Evolutionary conservation across 1,139 yeast genomes (phyloP).

Genomic region (Meyerozyma athensensis): DNA sequence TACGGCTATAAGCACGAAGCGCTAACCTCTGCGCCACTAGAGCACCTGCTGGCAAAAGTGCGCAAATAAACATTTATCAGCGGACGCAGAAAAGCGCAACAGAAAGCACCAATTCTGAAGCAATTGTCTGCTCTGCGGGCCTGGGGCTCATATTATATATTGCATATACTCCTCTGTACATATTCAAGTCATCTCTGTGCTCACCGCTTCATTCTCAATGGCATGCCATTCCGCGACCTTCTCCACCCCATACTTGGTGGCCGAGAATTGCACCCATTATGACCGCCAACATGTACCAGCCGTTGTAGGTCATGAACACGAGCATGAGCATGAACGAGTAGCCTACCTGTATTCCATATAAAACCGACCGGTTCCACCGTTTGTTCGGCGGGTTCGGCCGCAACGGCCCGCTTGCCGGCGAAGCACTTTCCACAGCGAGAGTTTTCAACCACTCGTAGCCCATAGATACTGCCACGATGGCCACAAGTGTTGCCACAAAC

Average conservation of each 20-base stretch:
- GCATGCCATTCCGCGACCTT: slow-evolving; percentile 40
- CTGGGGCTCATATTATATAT: no score
- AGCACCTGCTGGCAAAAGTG: slow-evolving; percentile 23
- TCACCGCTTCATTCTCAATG: slow-evolving; percentile 25
- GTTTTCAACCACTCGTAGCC: slow-evolving; percentile 57
- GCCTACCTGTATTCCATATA: slow-evolving; percentile 71
- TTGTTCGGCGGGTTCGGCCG: slow-evolving; percentile 11
- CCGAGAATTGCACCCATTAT: slow-evolving; percentile 68
- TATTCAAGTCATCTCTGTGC: not conserved
- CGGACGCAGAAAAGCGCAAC: not conserved
- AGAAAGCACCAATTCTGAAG: not conserved
- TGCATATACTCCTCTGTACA: not conserved
- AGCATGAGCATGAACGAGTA: slow-evolving; percentile 76
- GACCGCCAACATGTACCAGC: slow-evolving; percentile 76
- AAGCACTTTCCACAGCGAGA: slow-evolving; percentile 13
- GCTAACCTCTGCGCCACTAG: slow-evolving; percentile 55
- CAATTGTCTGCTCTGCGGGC: not conserved
- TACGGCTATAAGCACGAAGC: slow-evolving; percentile 53
- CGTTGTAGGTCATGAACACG: slow-evolving; percentile 79
- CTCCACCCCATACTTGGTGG: slow-evolving; percentile 52
- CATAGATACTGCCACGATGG: slow-evolving; percentile 46
- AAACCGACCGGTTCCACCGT: slow-evolving; percentile 32
- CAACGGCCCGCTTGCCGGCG: slow-evolving; percentile 28
- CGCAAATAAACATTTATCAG: not conserved
- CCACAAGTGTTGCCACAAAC: slow-evolving; percentile 48